Conservation (phyloP, 306 rosid genomes). For the Lathyrus aphaca region DNA sequence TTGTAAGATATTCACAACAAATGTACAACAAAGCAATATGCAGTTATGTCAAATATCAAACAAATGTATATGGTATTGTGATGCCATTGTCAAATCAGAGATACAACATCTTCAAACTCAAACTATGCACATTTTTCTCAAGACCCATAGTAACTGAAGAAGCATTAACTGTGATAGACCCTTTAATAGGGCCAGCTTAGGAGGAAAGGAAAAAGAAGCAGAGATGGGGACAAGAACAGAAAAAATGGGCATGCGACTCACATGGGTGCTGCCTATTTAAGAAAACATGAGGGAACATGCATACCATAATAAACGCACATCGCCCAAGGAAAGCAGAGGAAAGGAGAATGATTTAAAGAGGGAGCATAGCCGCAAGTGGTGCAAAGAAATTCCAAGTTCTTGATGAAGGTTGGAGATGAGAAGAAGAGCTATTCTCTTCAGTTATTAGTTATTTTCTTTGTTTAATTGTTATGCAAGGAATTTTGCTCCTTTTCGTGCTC, state of each 20-base stretch:
- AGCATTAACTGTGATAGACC: slow-evolving; percentile 7
- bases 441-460: not conserved
- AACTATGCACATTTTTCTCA: not conserved
- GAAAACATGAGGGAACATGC: not conserved
- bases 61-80: not conserved
- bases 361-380: not conserved
- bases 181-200: not conserved
- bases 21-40: not conserved
- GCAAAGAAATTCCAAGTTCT: not conserved
- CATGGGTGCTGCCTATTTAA: not conserved
- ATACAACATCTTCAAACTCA: slow-evolving; percentile 19
- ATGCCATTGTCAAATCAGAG: not conserved
- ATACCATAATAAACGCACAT: not conserved
- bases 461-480: not conserved
- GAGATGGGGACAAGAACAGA: not conserved
- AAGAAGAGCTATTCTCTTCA: not conserved
- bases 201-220: not conserved
- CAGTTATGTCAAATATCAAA: slow-evolving; percentile 7
- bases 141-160: slow-evolving; percentile 16
- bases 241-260: not conserved
- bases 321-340: not conserved
- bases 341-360: not conserved
- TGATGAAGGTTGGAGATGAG: not conserved
- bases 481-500: not conserved
- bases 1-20: not conserved